Evolutionary conservation across 2,329 filamentous ascomycete species (phyloP).

Genomic region (Shiraia bambusicola): DNA sequence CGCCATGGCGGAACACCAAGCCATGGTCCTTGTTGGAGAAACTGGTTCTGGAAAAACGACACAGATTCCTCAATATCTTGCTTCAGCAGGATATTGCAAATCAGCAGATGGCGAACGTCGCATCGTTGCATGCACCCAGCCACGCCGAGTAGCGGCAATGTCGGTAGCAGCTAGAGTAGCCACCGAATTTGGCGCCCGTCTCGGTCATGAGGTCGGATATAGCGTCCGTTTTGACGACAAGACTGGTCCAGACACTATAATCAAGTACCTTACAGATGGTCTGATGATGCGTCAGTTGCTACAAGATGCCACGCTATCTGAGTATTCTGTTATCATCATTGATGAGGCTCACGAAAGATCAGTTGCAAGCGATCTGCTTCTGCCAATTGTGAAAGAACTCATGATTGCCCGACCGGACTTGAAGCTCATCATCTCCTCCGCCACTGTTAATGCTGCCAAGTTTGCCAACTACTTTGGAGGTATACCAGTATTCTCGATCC

Average conservation of each 20-base stretch:
- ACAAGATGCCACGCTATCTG: slow-evolving; percentile 79
- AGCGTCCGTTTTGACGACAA: slow-evolving; percentile 92
- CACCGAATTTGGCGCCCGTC: slow-evolving; percentile 85
- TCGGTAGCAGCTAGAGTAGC: slow-evolving; percentile 94
- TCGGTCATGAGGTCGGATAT: slow-evolving; percentile 92
- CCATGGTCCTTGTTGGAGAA: slow-evolving; percentile 90
- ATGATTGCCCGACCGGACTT: slow-evolving; percentile 79
- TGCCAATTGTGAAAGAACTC: slow-evolving; percentile 87
- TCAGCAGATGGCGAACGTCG: slow-evolving; percentile 50
- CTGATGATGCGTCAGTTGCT: slow-evolving; percentile 90
- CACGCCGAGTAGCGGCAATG: slow-evolving; percentile 94
- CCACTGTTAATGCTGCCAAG: slow-evolving; percentile 90
- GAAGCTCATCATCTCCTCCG: slow-evolving; percentile 88
- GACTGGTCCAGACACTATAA: slow-evolving; percentile 77
- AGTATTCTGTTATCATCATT: slow-evolving; percentile 89
- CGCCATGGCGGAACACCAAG: slow-evolving; percentile 83
- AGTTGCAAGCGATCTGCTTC: slow-evolving; percentile 84
- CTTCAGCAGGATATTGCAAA: slow-evolving; percentile 63
- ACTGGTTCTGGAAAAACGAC: slow-evolving; percentile 96
- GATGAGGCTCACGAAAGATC: slow-evolving; percentile 97
- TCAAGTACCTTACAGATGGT: slow-evolving; percentile 98
- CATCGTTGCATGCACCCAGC: slow-evolving; percentile 88
- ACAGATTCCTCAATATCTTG: slow-evolving; percentile 88
- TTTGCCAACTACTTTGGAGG: slow-evolving; percentile 91
- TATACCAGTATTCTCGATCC: slow-evolving; percentile 91